Base-by-base conservation (phyloP, 2,329 filamentous ascomycete genomes). In the Lachnellula arida region DNA sequence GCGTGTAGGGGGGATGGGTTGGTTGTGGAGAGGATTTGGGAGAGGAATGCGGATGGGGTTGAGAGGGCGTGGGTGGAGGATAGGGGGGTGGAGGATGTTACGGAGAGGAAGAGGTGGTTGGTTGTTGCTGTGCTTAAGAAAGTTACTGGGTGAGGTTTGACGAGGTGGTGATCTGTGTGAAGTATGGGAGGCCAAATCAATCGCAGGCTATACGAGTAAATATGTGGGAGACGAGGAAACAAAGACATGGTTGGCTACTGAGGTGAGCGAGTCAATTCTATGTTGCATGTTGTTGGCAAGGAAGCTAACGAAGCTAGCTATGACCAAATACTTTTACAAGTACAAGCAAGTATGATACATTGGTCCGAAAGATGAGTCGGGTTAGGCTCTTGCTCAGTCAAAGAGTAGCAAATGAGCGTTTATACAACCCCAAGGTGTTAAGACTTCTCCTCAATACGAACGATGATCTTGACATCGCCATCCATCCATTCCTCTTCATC, bases 31-130 rank as follows among this genome's bases (percentile, higher is more conserved):
- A 71, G 75, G 28, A 83, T 90, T 19, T 87, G 80, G 75, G 87
- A 91, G 73, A 78, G 85, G 68, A 82, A 90, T 68, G 86, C 81
- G 14, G 78, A 86, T 52, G 86, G 86, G 3, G 67, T 68, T 14
- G 78, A 86, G 69, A 77, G 86, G 63, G 75, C 75, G 40, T 91
- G 87, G 86, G 71, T 69, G 14, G 71, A 71, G 59, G 82, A 87
- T 65, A 76, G 85, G 6, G 84, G 84, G 1, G 64, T 71, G 23
- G 87, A 90, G 66, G 80, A 88, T 67, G 71, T 80, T 4, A 78
- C 76, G 0, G 79, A 79, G 67, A 75, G 84, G 64, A 91, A 90
- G 74, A 79, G 83, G 60, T 91, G 87, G 87, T 73, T 89, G n/a
- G 81, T 82, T 4, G 75, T 89, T 54, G 80, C 76, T 4, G 72